Percentiles rank a stretch among this genome's conserved stretches.
Evolutionary conservation across 1,139 yeast species (phyloP).

Genomic region (Yamadazyma taylorii): DNA sequence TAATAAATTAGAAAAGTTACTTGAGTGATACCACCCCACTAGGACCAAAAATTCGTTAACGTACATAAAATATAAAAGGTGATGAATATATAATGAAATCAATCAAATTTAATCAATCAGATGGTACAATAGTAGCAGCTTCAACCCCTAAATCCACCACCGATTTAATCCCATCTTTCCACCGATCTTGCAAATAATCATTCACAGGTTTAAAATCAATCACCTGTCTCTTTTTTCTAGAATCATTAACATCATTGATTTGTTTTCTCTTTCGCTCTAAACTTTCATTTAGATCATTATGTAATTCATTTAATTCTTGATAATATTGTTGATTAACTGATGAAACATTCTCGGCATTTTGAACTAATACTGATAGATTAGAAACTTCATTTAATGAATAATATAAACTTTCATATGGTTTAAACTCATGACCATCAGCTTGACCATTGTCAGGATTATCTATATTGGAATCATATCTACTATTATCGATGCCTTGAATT

Average conservation of each 20-base stretch:
- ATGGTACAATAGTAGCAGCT: too few species aligned
- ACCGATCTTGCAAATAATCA: constrained; percentile 33
- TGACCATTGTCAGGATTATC: constrained; percentile 7
- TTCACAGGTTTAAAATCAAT: constrained; percentile 35
- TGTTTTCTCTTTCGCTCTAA: constrained; percentile 29
- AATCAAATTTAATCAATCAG: too few species aligned
- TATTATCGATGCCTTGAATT: constrained; percentile 1
- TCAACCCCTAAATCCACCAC: constrained; percentile 40
- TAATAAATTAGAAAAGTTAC: constrained; percentile 12
- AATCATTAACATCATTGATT: constrained; percentile 29
- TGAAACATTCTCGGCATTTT: constrained; percentile 14
- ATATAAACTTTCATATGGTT: constrained; percentile 24
- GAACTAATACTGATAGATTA: constrained; percentile 10
- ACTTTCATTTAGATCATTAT: constrained; percentile 15
- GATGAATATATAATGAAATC: not conserved
- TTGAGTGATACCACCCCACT: constrained; percentile 5
- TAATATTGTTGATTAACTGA: constrained; percentile 21
- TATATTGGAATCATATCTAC: not conserved
- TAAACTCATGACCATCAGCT: too few species aligned
- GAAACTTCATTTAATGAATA: constrained; percentile 11
- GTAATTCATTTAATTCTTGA: constrained; percentile 19
- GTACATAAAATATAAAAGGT: not conserved
- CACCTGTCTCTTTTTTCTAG: constrained; percentile 35
- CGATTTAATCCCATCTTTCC: constrained; percentile 41
- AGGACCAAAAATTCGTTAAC: too few species aligned